Percentiles rank a stretch among this genome's conserved stretches.
Evolutionary conservation across 768 basidiomycete species (phyloP).

Genomic region (Leucocoprinus sp.): DNA sequence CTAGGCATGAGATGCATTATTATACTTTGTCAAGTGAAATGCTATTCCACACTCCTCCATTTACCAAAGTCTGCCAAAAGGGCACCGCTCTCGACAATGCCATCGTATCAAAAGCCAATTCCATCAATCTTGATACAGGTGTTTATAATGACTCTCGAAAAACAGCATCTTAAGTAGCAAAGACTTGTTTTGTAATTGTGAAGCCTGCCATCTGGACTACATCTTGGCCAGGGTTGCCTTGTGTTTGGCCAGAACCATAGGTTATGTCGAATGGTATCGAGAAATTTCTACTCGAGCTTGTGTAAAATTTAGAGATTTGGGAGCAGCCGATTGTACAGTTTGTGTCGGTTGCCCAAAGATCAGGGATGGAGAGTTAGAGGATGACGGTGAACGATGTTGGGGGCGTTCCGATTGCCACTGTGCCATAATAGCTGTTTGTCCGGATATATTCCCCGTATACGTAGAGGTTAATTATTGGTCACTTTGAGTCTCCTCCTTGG

Average conservation of each 20-base stretch:
- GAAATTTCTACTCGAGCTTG: constrained; percentile 47
- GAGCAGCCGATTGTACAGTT: constrained; percentile 42
- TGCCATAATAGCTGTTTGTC: constrained; percentile 55
- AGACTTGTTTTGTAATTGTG: constrained; percentile 65
- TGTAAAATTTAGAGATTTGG: constrained; percentile 38
- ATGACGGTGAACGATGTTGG: constrained; percentile 74
- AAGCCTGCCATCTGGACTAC: constrained; percentile 87
- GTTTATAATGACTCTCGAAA: constrained; percentile 48
- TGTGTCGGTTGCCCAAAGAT: constrained; percentile 74
- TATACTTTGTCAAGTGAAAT: constrained; percentile 74
- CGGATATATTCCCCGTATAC: background rate
- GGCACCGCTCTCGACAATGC: constrained; percentile 66
- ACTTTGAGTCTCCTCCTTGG: constrained; percentile 63
- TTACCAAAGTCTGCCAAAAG: constrained; percentile 76
- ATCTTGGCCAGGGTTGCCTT: constrained; percentile 65
- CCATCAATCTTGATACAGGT: constrained; percentile 85
- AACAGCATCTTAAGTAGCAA: constrained; percentile 52
- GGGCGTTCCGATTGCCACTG: constrained; percentile 77
- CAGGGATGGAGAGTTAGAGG: constrained; percentile 41
- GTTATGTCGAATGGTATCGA: constrained; percentile 55
- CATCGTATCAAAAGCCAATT: constrained; percentile 72
- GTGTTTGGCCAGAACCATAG: constrained; percentile 77
- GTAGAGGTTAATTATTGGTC: no score
- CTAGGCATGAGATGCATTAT: constrained; percentile 46
- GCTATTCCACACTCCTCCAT: constrained; percentile 64